Conservation (phyloP, 768 basidiomycete genomes). For the Mrakia gelida region DNA sequence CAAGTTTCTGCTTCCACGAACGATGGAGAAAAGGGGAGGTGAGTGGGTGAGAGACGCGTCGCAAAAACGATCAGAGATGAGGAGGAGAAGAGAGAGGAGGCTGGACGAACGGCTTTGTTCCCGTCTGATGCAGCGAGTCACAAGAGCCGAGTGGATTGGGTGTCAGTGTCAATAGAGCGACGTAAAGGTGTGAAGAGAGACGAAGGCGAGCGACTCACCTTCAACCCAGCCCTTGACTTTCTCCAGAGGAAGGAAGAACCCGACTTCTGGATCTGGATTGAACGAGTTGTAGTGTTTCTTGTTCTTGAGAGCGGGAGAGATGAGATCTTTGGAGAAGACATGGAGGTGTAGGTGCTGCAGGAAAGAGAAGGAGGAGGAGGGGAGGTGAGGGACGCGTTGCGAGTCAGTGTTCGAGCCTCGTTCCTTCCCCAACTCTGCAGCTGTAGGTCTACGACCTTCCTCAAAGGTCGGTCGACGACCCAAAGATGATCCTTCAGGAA, state of each 20-base stretch:
- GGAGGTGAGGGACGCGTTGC: not conserved
- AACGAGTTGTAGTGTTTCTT: slow-evolving; percentile 33
- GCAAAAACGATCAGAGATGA: too few relatives aligned
- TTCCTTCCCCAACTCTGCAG: too few relatives aligned
- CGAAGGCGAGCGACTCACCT: not conserved
- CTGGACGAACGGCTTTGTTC: not conserved
- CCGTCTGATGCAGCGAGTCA: not conserved
- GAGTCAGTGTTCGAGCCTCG: not conserved
- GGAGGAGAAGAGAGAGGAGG: too few relatives aligned
- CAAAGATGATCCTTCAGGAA: too few relatives aligned
- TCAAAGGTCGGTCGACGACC: too few relatives aligned
- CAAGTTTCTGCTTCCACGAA: not conserved
- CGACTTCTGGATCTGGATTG: not conserved
- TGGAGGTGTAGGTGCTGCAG: slow-evolving; percentile 31
- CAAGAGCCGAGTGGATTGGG: not conserved
- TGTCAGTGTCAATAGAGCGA: not conserved
- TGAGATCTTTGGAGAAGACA: slow-evolving; percentile 26
- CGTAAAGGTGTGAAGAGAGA: not conserved
- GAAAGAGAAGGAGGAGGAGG: not conserved
- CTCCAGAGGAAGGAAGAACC: slow-evolving; percentile 28
- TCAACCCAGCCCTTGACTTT: slow-evolving; percentile 25
- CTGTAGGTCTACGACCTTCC: too few relatives aligned
- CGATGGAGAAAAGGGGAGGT: not conserved
- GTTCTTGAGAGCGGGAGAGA: slow-evolving; percentile 28
- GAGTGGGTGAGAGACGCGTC: not conserved